Base-by-base conservation (phyloP, 257 asterid species). In the Petunia secreta region DNA sequence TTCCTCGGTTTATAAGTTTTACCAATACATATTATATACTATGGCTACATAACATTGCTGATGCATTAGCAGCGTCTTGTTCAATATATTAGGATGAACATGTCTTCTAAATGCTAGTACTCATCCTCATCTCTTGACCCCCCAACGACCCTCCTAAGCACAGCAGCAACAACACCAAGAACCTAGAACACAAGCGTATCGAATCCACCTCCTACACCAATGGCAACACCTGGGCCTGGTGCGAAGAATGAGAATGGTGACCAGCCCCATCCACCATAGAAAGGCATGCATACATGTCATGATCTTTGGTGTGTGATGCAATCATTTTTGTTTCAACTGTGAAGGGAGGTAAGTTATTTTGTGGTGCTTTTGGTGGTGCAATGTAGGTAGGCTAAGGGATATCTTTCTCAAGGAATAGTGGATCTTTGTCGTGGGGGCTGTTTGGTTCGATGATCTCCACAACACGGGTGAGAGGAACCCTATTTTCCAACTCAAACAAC, bases 221-320 rank as follows among this genome's bases (percentile, higher is more conserved):
- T 80, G 1, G 98, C 97, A 63, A 93, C 90, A 7, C 94, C 52
- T 0, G 98, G 98, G 66, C 91, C 95, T 3, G 98, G 98, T 59
- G 98, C 97, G 52, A 90, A 95, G 83, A 91, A 95, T 0, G 98
- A 91, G 91, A 91, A 95, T 10, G 98, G 98, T 1, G 98, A 88
- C 97, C 98, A 95, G 7, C 98, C 98, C 92, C 94, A 92, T 59
- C 97, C 97, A 4, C 97, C 96, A 8, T 92, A 92, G 53, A 80
- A 91, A 14, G 93, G 93, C 44, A 78, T 84, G 0, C 97, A 25
- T 25, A 25, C 25, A 25, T 25, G 25, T 25, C 25, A 25, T 25
- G 25, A 25, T 25, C 25, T 25, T 25, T 25, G 25, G 25, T 25
- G 25, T 25, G 25, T 25, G 25, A 25, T 25, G 25, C 25, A 25